A percentile compares a stretch with the other conserved stretches of the same genome.
Evolutionary conservation across 306 rosid genomes (phyloP).

Genomic region (Vigna mungo): DNA sequence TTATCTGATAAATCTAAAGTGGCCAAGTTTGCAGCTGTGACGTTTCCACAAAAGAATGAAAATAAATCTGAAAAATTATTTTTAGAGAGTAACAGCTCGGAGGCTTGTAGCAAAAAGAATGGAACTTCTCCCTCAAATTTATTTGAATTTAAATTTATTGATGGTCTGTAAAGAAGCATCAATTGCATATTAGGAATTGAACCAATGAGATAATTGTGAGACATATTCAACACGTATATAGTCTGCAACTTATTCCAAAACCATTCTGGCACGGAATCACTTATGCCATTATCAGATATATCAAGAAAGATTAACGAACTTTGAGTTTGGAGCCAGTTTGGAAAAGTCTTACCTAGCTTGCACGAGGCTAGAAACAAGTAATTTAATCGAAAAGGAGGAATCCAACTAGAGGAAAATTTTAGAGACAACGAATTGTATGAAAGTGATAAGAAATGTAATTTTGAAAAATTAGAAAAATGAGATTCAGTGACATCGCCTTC

Average conservation of each 20-base stretch:
- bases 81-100: not conserved
- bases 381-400: not conserved
- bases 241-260: not conserved
- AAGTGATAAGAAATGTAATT: not conserved
- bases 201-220: not conserved
- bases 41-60: not conserved
- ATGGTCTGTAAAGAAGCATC: not conserved
- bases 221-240: not conserved
- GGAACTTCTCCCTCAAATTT: not conserved
- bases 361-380: not conserved
- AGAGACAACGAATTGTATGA: not conserved
- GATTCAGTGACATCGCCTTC: not conserved
- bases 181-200: not conserved
- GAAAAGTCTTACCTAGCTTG: not conserved
- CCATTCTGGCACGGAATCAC: not conserved
- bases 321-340: not conserved
- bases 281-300: not conserved
- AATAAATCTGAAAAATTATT: not conserved
- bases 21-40: not conserved
- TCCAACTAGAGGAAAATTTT: not conserved
- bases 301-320: not conserved
- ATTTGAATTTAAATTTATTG: not conserved
- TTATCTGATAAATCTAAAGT: too few relatives aligned
- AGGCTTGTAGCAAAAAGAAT: not conserved
- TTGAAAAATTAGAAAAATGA: not conserved